phyloP scores from a whole-genome alignment of 495 filamentous ascomycete genomes.

The Aspergillus sclerotiicarbonarius region DNA sequence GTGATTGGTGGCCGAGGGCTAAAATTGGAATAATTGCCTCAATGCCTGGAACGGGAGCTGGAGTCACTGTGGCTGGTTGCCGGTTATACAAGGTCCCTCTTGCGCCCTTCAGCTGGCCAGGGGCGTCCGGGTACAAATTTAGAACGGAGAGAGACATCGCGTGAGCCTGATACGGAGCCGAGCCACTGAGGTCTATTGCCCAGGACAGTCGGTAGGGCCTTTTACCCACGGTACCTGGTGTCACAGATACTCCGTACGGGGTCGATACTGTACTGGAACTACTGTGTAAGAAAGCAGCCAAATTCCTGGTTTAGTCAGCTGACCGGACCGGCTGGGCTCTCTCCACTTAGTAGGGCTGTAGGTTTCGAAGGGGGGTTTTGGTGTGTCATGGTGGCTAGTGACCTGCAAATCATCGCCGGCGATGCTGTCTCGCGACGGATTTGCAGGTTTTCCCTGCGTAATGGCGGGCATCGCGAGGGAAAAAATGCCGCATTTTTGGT shows the following conservation, averaged over 20 bases:
- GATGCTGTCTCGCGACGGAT: slow-evolving; percentile 7
- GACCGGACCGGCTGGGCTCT: slow-evolving; percentile 13
- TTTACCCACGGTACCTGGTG: too few relatives aligned
- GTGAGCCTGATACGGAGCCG: not conserved
- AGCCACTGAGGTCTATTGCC: not conserved
- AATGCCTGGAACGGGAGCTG: not conserved
- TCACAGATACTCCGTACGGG: too few relatives aligned
- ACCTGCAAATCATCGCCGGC: slow-evolving; percentile 26
- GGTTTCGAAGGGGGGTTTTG: slow-evolving; percentile 19
- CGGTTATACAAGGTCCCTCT: too few relatives aligned
- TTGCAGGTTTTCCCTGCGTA: slow-evolving; percentile 22
- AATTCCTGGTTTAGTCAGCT: slow-evolving; percentile 20
- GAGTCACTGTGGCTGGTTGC: not conserved
- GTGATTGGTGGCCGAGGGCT: slow-evolving; percentile 16
- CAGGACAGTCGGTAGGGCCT: too few relatives aligned
- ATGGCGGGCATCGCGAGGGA: slow-evolving; percentile 8
- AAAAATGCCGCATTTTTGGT: slow-evolving; percentile 26
- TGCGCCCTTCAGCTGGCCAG: not conserved
- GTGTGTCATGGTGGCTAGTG: slow-evolving; percentile 29
- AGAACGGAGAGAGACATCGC: not conserved
- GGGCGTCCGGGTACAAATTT: not conserved
- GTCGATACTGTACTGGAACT: not conserved
- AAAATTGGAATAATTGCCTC: slow-evolving; percentile 18
- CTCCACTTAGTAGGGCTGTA: slow-evolving; percentile 26
- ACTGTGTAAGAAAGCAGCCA: slow-evolving; percentile 12